Evolutionary conservation across 2,329 filamentous ascomycete genomes (phyloP).

Genomic region (Aspergillus quadrilineatus): DNA sequence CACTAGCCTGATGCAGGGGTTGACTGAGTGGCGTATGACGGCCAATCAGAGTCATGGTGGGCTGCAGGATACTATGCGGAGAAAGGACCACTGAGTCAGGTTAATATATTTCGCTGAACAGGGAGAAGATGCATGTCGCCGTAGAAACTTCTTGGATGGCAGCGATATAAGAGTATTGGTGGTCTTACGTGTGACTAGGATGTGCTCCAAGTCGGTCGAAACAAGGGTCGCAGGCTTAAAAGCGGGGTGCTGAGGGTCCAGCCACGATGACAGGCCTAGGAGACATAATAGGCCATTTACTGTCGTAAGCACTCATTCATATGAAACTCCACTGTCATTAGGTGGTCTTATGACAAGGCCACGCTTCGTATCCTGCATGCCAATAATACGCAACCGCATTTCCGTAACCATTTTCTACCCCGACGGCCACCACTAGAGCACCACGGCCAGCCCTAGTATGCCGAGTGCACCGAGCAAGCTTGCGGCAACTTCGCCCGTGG

Average conservation of each 20-base stretch:
- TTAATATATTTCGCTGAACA: neutral
- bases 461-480: neutral
- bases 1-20: too few species aligned
- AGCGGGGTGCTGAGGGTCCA: too few species aligned
- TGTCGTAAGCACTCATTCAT: too few species aligned
- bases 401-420: neutral
- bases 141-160: neutral
- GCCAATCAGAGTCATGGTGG: too few species aligned
- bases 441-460: neutral
- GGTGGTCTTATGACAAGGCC: too few species aligned
- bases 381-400: neutral
- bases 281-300: too few species aligned
- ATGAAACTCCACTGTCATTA: neutral
- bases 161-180: neutral
- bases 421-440: neutral
- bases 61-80: too few species aligned
- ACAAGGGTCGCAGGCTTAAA: too few species aligned
- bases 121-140: neutral
- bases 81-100: too few species aligned
- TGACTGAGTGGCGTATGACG: too few species aligned
- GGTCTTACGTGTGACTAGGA: neutral
- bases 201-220: too few species aligned
- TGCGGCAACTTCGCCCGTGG: conserved; percentile 8
- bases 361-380: neutral
- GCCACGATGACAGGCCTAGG: too few species aligned